A percentile compares a stretch with the other conserved stretches of the same genome.
phyloP scores from a whole-genome alignment of 2,329 filamentous ascomycete species.

The Ophiostoma pallidulum region DNA sequence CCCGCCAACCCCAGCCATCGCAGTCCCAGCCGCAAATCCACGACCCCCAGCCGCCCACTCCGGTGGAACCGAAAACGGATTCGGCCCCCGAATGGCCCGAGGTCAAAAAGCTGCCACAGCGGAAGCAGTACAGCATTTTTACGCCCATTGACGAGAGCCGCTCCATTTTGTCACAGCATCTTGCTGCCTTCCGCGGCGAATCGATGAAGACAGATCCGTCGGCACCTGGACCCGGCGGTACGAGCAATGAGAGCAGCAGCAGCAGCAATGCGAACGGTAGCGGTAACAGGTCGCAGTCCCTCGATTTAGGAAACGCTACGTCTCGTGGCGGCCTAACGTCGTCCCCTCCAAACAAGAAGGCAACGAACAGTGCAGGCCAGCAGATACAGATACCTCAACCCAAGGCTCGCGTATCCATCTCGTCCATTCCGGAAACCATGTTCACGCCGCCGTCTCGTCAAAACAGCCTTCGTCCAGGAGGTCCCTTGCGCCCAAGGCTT shows the following conservation, averaged over 20 bases:
- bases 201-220: constrained; percentile 31
- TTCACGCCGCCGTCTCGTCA: constrained; percentile 66
- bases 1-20: not conserved
- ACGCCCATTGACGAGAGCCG: constrained; percentile 92
- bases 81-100: constrained; percentile 27
- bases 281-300: constrained; percentile 48
- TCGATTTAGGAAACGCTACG: constrained; percentile 40
- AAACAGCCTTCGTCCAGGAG: constrained; percentile 63
- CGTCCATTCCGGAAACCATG: constrained; percentile 53
- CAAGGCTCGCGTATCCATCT: constrained; percentile 42
- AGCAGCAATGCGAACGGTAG: constrained; percentile 20
- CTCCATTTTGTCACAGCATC: constrained; percentile 79
- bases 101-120: constrained; percentile 58
- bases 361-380: constrained; percentile 40
- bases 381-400: constrained; percentile 23
- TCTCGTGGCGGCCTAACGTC: constrained; percentile 26
- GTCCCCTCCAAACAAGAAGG: constrained; percentile 46
- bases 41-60: constrained; percentile 43
- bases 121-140: constrained; percentile 87
- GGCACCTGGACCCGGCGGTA: constrained; percentile 1
- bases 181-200: constrained; percentile 56
- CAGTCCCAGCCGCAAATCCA: constrained; percentile 20
- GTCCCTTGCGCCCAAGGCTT: constrained; percentile 63
- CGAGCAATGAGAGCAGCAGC: not conserved
- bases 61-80: constrained; percentile 25